Percentiles rank a stretch among this genome's conserved stretches.
These are phyloP conservation scores for Metarhizium guizhouense DNA, from an alignment of 2,329 filamentous ascomycete species.

Conservation along the genomic window DNA sequence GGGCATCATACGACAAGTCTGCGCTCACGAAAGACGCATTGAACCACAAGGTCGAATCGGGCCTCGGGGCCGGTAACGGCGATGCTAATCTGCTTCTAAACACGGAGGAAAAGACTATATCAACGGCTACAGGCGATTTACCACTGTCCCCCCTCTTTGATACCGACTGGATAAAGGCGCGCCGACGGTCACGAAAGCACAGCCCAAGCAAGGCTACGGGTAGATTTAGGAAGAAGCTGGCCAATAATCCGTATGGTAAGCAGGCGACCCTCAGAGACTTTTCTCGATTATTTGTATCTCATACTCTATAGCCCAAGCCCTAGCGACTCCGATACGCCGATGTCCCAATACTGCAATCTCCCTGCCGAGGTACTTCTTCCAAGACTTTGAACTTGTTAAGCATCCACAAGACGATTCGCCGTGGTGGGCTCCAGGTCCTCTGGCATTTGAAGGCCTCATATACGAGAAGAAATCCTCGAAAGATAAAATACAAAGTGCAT, in stretches of 20 bases:
- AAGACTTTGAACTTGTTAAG: slow-evolving; percentile 47
- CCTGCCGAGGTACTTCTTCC: slow-evolving; percentile 54
- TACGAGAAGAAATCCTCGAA: not conserved
- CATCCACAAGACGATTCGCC: slow-evolving; percentile 43
- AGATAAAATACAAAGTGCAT: not conserved
- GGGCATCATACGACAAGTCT: slow-evolving; percentile 22
- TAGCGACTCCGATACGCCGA: slow-evolving; percentile 50
- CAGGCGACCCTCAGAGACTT: not conserved
- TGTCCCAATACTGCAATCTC: slow-evolving; percentile 39
- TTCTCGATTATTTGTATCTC: slow-evolving; percentile 5
- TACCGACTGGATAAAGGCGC: slow-evolving; percentile 36
- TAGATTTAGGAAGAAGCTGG: slow-evolving; percentile 49
- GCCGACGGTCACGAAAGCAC: slow-evolving; percentile 31
- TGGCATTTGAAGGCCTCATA: slow-evolving; percentile 21
- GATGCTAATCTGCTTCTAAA: slow-evolving; percentile 27
- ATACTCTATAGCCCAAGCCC: slow-evolving; percentile 44
- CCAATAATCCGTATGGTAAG: slow-evolving; percentile 56
- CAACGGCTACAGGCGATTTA: slow-evolving; percentile 35
- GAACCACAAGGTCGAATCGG: slow-evolving; percentile 20
- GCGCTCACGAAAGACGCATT: slow-evolving; percentile 21
- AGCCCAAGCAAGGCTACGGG: slow-evolving; percentile 22
- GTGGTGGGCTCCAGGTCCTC: slow-evolving; percentile 47
- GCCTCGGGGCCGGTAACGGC: slow-evolving; percentile 21
- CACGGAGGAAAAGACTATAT: slow-evolving; percentile 30
- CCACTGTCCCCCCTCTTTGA: slow-evolving; percentile 48